Conservation (phyloP, 257 asterid genomes). For the Scutellaria minor region DNA sequence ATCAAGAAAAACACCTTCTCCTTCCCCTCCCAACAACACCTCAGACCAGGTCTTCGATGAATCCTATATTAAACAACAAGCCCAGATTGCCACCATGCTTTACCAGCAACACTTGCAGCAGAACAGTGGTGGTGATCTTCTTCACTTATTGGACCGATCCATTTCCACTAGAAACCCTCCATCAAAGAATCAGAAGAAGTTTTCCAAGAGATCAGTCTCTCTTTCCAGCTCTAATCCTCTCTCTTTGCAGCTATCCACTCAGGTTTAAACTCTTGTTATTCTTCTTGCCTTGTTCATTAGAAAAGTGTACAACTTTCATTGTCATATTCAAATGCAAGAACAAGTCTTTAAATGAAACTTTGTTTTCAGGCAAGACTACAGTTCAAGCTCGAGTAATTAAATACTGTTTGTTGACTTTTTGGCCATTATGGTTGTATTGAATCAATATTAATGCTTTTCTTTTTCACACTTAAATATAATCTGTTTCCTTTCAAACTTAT, state of each 20-base stretch:
- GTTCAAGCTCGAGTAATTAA: slow-evolving; percentile 19
- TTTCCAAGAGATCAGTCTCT: slow-evolving; percentile 49
- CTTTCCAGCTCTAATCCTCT: slow-evolving; percentile 46
- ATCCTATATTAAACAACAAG: slow-evolving; percentile 58
- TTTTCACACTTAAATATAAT: not conserved
- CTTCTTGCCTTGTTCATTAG: no score
- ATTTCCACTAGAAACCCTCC: slow-evolving; percentile 50
- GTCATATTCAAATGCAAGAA: slow-evolving; percentile 8
- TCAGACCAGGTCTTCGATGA: slow-evolving; percentile 40
- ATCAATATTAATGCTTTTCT: slow-evolving; percentile 16
- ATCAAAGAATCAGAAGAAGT: slow-evolving; percentile 38
- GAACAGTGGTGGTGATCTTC: slow-evolving; percentile 45
- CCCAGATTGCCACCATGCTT: slow-evolving; percentile 61
- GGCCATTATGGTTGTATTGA: not conserved
- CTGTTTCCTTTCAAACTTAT: not conserved
- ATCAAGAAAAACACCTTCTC: slow-evolving; percentile 41
- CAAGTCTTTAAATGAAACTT: slow-evolving; percentile 33
- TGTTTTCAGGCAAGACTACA: slow-evolving; percentile 27
- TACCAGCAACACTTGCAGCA: slow-evolving; percentile 63
- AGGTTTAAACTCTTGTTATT: slow-evolving; percentile 37
- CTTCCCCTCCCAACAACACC: slow-evolving; percentile 31
- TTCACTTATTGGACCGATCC: slow-evolving; percentile 52
- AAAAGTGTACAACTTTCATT: not conserved
- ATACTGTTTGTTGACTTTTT: slow-evolving; percentile 36
- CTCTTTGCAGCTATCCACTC: slow-evolving; percentile 44